Evolutionary conservation across 257 asterid species (phyloP), one percentile per base, ranked within the genome.

Genomic region (Voacanga thouarsii): DNA sequence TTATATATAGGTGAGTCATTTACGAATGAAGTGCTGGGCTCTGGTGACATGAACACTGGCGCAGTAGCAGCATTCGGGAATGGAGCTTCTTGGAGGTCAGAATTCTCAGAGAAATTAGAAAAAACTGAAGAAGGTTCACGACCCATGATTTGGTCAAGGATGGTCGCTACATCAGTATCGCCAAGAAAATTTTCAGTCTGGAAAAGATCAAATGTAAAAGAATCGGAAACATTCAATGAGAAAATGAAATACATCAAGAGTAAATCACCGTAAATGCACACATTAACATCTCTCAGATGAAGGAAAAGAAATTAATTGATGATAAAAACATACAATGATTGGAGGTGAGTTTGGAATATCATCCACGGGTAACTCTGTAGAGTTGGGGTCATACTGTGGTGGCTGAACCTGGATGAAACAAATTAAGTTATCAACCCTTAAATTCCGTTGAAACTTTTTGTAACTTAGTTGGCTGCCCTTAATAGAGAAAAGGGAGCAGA

Each of bases 141-240:
- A 7, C 71, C 71, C 49, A 66, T 66, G 23, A 66, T 66, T 66
- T 66, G 71, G 47, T 66, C 71, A 66, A 66, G 18, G 47, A 39
- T 6, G 26, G 7, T 37, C 6, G 47, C 28, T 49, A 66, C 39
- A 19, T 66, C 71, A 41, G 71, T 9, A 39, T 66, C 71, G 37
- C 28, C 15, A 66, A 37, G 24, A 49, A 66, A 66, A 39, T 66
- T 39, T 66, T 66, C 71, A 15, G 50, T 49, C 71, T 66, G 71
- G 30, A 33, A 11, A 37, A 59, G 14, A n/a, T 59, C 65, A 59
- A 23, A 24, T 57, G 30, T 59, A 59, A n/a, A 59, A 23, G 33
- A 59, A 59, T 53, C 23, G 16, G 59, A 44, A 44, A 44, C 8
- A 44, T 44, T 5, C 51, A 47, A 47, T 7, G 51, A 47, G 14